Base-by-base conservation (phyloP, 2,329 filamentous ascomycete species). In the Stromatinia cepivora region DNA sequence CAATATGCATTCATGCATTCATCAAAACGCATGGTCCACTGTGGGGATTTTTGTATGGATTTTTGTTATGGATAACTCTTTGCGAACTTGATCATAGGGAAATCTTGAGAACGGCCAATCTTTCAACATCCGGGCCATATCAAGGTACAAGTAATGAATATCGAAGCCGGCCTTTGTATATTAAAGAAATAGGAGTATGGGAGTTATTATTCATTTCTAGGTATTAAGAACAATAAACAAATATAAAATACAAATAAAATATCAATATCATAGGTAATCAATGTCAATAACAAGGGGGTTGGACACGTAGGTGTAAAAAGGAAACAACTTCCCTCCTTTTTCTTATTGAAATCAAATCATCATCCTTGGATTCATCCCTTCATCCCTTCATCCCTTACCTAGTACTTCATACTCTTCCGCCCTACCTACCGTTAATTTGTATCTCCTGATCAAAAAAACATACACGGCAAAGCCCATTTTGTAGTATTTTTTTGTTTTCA, bases 271-370 rank as follows among this genome's bases (percentile, higher is more conserved):
- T 34, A 34, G 39, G 3, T 42, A 42, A 42, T 42, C 39, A 42
- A 31, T 17, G 4, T 58, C 34, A 10, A 42, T 11, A 15, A 20
- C 36, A 46, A 45, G 63, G 63, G 52, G 50, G 13, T 34, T 54
- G 52, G 20, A 57, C 63, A 66, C 63, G 63, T 66, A 66, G 39
- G 63, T 66, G 28, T 66, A 57, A 28, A 57, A n/a, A 50, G 34
- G 7, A 52, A 34, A 25, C 45, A 4, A 25, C 45, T 48, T 31
- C 31, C 45, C 61, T 50, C 61, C 34, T 50, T 64, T 64, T 34
- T 25, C 57, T 31, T 10, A 13, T 53, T 9, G 15, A 20, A 4
- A 3, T 25, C 11, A 25, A 25, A 25, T 56, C 4, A 22, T 56
- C 25, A 45, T 48, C 45, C 42, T 28, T 52, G 45, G n/a, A 34